Evolutionary conservation across 75 land plant genomes (phyloP), one percentile per base, ranked within the genome.

Genomic region (Cryptomeria japonica): DNA sequence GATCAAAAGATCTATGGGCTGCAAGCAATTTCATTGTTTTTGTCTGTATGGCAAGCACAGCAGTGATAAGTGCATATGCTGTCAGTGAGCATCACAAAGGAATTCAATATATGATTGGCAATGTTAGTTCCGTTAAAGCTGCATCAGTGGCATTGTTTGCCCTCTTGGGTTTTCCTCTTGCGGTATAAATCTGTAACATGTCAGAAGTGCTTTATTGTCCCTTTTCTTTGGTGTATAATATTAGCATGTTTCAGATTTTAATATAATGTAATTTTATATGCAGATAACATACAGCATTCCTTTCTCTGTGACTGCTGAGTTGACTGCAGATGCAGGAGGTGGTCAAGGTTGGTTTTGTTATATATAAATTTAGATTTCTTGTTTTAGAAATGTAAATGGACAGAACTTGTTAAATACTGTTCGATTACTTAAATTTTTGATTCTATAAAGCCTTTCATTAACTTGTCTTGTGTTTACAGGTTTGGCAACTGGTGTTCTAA

Each of bases 161-260:
- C 37, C 86, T 97, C 83, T 95, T 98, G 85, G 99, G 99, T 1
- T 93, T 98, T 86, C 99, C 99, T 41, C 92, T 98, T n/a, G 93
- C 99, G 10, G 98, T 97, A 93, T 90, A 90, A 73, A 85, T 49
- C 80, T 49, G 13, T 56, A 44, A 28, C 46, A 37, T 46, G 58
- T 22, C 38, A 16, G 13, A 82, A 44, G 41, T 12, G n/a, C 34
- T 11, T 82, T 80, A 82, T 31, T 46, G 47, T 46, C 70, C 82
- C 28, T 1, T 46, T 80, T 3, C 84, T 82, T 82, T 46, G 53
- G 15, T 82, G 14, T 82, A 42, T 46, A 32, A 49, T 44, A 80
- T 82, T 82, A 12, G 31, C 49, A n/a, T 82, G 32, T n/a, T n/a
- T 44, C 3, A 56, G 8, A 77, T 14, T n/a, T 72, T 31, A 86